A percentile compares a stretch with the other conserved stretches of the same genome.
phyloP scores from a whole-genome alignment of 1,284 basidiomycete species.

The Microbotryum lychnidis-dioicae region DNA sequence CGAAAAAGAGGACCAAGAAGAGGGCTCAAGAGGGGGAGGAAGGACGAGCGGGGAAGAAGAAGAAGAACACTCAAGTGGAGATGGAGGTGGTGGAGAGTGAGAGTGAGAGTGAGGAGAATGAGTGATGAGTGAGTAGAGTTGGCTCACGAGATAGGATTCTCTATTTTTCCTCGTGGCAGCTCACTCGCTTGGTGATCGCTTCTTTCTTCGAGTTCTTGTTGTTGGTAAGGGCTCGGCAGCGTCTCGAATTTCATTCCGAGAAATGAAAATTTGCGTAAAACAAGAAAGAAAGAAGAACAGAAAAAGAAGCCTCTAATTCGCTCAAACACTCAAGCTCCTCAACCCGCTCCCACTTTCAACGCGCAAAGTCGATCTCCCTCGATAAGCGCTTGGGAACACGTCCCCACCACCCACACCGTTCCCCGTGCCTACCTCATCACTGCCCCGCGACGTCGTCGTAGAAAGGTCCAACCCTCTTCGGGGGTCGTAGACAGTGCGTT shows the following conservation, averaged over 20 bases:
- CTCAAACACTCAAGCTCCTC: slow-evolving; percentile 2
- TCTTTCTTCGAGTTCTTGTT: slow-evolving; percentile 12
- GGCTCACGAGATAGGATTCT: background rate
- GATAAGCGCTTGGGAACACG: background rate
- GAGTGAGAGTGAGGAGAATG: background rate
- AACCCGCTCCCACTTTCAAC: background rate
- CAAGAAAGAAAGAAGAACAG: background rate
- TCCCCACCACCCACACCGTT: background rate
- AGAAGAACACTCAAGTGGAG: background rate
- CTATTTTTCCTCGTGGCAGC: background rate
- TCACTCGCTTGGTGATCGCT: slow-evolving; percentile 26
- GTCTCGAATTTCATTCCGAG: slow-evolving; percentile 10
- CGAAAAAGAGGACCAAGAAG: too few relatives aligned
- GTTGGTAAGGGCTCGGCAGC: slow-evolving; percentile 2
- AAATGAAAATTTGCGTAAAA: background rate
- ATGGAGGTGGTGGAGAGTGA: background rate
- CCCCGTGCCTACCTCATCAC: background rate
- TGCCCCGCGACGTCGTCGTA: background rate
- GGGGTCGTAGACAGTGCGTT: slow-evolving; percentile 20
- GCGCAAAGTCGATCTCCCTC: background rate
- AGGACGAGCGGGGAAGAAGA: background rate
- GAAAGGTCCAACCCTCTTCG: slow-evolving; percentile 4
- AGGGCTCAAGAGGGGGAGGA: too few relatives aligned
- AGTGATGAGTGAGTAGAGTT: background rate
- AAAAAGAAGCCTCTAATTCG: background rate